Conservation (phyloP, 306 rosid species). For the Luffa aegyptiaca region DNA sequence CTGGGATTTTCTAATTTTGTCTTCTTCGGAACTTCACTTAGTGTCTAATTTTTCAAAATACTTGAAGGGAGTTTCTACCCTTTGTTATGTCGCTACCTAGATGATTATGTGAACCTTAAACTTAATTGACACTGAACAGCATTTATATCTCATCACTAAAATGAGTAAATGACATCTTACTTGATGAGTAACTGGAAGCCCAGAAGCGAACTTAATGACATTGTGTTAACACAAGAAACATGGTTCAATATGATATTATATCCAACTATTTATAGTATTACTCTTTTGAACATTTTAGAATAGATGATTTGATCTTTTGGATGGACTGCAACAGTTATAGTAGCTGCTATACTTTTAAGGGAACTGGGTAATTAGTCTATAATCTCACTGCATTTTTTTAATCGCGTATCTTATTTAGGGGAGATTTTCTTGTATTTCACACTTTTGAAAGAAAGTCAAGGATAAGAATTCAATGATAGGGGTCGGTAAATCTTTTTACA, state of each 20-base stretch:
- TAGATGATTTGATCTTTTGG: background rate
- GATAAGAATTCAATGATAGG: constrained; percentile 12
- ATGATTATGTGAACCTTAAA: background rate
- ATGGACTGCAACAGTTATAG: background rate
- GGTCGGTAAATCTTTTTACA: constrained; percentile 32
- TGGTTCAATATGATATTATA: background rate
- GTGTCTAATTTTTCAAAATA: background rate
- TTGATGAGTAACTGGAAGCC: background rate
- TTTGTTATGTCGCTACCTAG: background rate
- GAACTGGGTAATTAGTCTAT: background rate
- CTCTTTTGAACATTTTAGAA: background rate
- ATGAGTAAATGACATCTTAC: background rate
- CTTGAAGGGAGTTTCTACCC: background rate
- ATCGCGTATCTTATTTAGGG: background rate
- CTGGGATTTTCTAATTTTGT: background rate
- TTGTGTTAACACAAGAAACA: background rate
- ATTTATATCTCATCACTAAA: background rate
- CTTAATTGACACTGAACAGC: background rate
- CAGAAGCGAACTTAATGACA: background rate
- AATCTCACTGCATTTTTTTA: background rate
- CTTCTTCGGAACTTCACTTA: background rate
- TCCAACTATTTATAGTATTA: background rate
- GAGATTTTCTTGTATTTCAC: background rate
- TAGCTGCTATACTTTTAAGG: background rate
- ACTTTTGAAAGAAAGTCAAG: background rate